Conservation (phyloP, 2,329 filamentous ascomycete genomes). For the Sporothrix euskadiensis region DNA sequence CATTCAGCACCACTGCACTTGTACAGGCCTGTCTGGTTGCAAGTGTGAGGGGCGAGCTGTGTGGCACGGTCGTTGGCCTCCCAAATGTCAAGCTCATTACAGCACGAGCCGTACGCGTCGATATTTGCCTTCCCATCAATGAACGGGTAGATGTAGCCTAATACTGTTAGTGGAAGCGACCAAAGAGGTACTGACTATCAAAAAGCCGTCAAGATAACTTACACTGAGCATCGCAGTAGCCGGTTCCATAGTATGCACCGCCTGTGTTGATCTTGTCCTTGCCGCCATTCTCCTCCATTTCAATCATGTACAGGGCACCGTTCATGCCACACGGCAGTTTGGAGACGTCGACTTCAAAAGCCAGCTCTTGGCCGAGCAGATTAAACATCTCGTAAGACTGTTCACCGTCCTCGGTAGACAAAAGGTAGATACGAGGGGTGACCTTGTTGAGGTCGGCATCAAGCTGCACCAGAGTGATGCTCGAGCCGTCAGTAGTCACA, state of each 20-base stretch:
- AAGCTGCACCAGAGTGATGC: neutral
- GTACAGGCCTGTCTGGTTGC: slow-evolving; percentile 46
- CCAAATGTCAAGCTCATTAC: slow-evolving; percentile 61
- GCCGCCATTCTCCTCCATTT: slow-evolving; percentile 55
- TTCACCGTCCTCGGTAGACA: slow-evolving; percentile 33
- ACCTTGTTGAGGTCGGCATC: slow-evolving; percentile 9
- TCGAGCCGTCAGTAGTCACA: neutral
- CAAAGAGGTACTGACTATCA: no score
- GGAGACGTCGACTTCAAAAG: slow-evolving; percentile 65
- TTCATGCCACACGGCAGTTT: slow-evolving; percentile 58
- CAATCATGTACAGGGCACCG: slow-evolving; percentile 57
- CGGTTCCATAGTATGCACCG: slow-evolving; percentile 55
- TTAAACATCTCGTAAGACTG: slow-evolving; percentile 51
- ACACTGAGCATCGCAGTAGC: slow-evolving; percentile 53
- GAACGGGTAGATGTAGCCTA: slow-evolving; percentile 46
- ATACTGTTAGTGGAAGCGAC: no score
- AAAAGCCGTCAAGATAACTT: no score
- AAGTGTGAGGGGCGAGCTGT: slow-evolving; percentile 62
- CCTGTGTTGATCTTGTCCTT: slow-evolving; percentile 46
- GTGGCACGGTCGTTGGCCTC: slow-evolving; percentile 62
- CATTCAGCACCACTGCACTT: slow-evolving; percentile 47
- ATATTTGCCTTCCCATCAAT: slow-evolving; percentile 46
- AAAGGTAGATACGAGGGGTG: slow-evolving; percentile 41
- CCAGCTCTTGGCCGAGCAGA: slow-evolving; percentile 61
- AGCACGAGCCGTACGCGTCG: slow-evolving; percentile 54